These are phyloP conservation scores for Trypanosoma theileri DNA, from an alignment of 208 protist species.

Conservation along the genomic window DNA sequence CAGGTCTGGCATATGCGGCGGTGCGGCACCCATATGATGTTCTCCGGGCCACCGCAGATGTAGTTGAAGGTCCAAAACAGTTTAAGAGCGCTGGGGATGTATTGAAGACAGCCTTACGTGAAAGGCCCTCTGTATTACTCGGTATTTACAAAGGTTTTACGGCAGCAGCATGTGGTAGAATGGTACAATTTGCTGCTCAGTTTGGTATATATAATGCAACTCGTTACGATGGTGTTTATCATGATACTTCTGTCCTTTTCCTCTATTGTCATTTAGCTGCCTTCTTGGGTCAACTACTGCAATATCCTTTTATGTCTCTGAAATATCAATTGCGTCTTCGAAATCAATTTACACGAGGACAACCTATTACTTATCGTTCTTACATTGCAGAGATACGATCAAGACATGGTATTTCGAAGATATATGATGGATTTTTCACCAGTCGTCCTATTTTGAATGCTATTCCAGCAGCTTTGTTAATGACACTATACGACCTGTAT, in stretches of 20 bases:
- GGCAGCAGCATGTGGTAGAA: slow-evolving; percentile 31
- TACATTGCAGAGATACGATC: slow-evolving; percentile 59
- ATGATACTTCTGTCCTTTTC: slow-evolving; percentile 56
- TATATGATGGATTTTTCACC: slow-evolving; percentile 86
- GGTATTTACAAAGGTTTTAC: slow-evolving; percentile 63
- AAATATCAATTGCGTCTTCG: slow-evolving; percentile 59
- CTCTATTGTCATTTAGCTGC: slow-evolving; percentile 69
- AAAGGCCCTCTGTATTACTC: slow-evolving; percentile 52
- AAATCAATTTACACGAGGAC: slow-evolving; percentile 36
- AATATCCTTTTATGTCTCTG: slow-evolving; percentile 74
- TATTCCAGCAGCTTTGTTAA: slow-evolving; percentile 61
- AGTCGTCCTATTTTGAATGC: slow-evolving; percentile 65
- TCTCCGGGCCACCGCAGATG: slow-evolving; percentile 66
- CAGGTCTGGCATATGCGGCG: slow-evolving; percentile 46
- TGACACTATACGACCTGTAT: slow-evolving; percentile 64
- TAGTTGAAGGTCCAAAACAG: slow-evolving; percentile 28
- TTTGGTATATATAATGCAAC: slow-evolving; percentile 82
- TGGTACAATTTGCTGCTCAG: slow-evolving; percentile 48
- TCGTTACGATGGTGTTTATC: slow-evolving; percentile 74
- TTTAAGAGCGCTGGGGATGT: slow-evolving; percentile 68
- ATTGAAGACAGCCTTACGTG: slow-evolving; percentile 47
- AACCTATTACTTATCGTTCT: slow-evolving; percentile 51
- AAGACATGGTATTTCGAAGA: slow-evolving; percentile 68
- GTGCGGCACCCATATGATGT: slow-evolving; percentile 80
- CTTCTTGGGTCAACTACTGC: slow-evolving; percentile 43